Evolutionary conservation across 2,329 filamentous ascomycete species (phyloP), one percentile per base, ranked within the genome.

Genomic region (Venturia pyrina): DNA sequence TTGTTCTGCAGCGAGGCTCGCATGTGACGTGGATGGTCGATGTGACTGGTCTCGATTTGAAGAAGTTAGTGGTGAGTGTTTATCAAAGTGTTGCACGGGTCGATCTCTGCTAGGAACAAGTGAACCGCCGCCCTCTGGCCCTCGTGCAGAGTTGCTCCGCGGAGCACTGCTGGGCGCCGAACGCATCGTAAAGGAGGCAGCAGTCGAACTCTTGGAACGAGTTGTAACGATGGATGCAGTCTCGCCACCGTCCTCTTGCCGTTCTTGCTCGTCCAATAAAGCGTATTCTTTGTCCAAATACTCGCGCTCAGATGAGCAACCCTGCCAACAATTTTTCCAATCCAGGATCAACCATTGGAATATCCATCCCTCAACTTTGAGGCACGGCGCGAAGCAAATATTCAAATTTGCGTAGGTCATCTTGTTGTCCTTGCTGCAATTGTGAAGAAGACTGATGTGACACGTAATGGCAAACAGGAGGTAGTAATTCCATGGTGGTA

Each of bases 401-500:
- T 92, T 96, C 32, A 98, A 81, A 70, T 97, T 97, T 73, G 91
- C 87, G 74, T 93, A 96, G 74, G 96, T 91, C 93, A 98, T 98
- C 80, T 96, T 96, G 83, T 97, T 98, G 80, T 93, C 93, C 69
- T 96, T 91, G 32, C 92, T 89, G 75, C 96, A 93, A 1, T 91
- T 92, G 70, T 96, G 87, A 11, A 98, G 83, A 34, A 97, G 84
- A 71, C 92, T 96, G 62, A 98, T 87, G 72, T 98, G 93, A 77
- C 93, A 97, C 43, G 93, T 98, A 71, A 97, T 96, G 71, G 93
- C 93, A 75, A 98, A 98, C 6, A 98, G 86, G 17, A 98, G 88
- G 74, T 98, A 97, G 78, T 98, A 98, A 78, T 97, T 96, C 81
- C 95, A 97, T 0, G 93, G 93, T 7, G 93, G 90, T n/a, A 98